Evolutionary conservation across 2,329 filamentous ascomycete species (phyloP).

Genomic region (Chrysoporthe austroafricana): DNA sequence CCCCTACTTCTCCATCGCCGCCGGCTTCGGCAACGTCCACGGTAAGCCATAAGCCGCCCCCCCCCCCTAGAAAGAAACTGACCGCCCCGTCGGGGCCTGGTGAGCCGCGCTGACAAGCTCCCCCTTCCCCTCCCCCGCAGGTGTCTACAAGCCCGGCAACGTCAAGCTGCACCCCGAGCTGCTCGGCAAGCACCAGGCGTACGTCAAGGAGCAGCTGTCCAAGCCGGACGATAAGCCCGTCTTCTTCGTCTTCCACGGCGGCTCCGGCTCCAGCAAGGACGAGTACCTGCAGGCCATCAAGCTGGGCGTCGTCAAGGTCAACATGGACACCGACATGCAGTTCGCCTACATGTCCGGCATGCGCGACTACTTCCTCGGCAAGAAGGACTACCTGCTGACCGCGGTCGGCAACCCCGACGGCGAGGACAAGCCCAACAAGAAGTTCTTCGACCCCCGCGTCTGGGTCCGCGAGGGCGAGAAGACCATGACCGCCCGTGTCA

Average conservation of each 20-base stretch:
- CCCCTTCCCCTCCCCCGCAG: constrained; percentile 39
- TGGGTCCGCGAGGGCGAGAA: constrained; percentile 98
- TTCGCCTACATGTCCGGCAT: constrained; percentile 91
- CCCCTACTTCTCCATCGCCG: constrained; percentile 96
- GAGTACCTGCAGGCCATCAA: constrained; percentile 89
- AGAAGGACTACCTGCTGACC: constrained; percentile 90
- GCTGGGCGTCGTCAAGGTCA: constrained; percentile 98
- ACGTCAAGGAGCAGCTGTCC: constrained; percentile 79
- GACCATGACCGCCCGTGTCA: constrained; percentile 84
- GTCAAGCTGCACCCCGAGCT: constrained; percentile 96
- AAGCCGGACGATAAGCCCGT: constrained; percentile 84
- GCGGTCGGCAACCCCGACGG: constrained; percentile 90
- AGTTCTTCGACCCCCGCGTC: constrained; percentile 86
- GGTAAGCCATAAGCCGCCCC: constrained; percentile 11
- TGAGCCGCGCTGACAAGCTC: too few relatives aligned
- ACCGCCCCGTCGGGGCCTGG: too few relatives aligned
- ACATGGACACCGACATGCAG: constrained; percentile 97
- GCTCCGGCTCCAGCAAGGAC: constrained; percentile 86
- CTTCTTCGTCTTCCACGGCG: constrained; percentile 99
- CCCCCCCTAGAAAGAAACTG: too few relatives aligned
- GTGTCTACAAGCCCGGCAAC: constrained; percentile 94
- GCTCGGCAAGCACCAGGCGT: constrained; percentile 93
- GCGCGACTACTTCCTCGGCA: constrained; percentile 90
- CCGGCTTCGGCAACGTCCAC: constrained; percentile 98
- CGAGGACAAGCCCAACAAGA: constrained; percentile 99